Base-by-base conservation (phyloP, 2,329 filamentous ascomycete genomes). In the Stemphylium lycopersici region DNA sequence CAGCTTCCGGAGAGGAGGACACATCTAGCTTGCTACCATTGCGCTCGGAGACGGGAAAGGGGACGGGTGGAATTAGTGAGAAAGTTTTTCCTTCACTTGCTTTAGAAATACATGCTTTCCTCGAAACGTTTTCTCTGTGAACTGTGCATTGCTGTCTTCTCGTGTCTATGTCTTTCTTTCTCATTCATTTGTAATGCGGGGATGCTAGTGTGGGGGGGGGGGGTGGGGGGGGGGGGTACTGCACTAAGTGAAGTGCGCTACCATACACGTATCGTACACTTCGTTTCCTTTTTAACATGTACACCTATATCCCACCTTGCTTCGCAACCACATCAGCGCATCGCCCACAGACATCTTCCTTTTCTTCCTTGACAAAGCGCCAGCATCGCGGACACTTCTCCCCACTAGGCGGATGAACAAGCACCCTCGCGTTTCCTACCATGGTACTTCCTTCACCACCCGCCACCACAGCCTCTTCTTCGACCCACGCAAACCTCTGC, bases 331-430 rank as follows among this genome's bases (percentile, higher is more conserved):
- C 84, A 11, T 85, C 82, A 26, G 87, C 85, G 72, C 93, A 98
- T 69, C 91, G 81, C 43, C 75, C 76, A 74, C 93, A 98, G 15
- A 96, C 77, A 34, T 78, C 74, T 15, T 89, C 85, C 63, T 88
- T 82, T 42, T 77, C 76, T n/a, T 83, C 79, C n/a, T 89, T 87
- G 20, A 89, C 82, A 73, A 91, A 96, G 58, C 89, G 85, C 95
- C 95, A 99, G 77, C 95, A 99, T 45, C 95, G 82, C 0, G 85
- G 82, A 72, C 95, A 99, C 75, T 98, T 99, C 41, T 81, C 77
- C 11, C 78, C 75, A 12, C 73, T 72, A 0, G 87, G 81, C 8
- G 81, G 76, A 42, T 73, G 56, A 4, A 79, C 69, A 34, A 66
- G 60, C 18, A 66, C 73, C 48, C 31, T 67, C 39, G 56, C 71